These are phyloP conservation scores for Dactylellina sp. DNA, from an alignment of 2,329 filamentous ascomycete species.

Conservation along the genomic window DNA sequence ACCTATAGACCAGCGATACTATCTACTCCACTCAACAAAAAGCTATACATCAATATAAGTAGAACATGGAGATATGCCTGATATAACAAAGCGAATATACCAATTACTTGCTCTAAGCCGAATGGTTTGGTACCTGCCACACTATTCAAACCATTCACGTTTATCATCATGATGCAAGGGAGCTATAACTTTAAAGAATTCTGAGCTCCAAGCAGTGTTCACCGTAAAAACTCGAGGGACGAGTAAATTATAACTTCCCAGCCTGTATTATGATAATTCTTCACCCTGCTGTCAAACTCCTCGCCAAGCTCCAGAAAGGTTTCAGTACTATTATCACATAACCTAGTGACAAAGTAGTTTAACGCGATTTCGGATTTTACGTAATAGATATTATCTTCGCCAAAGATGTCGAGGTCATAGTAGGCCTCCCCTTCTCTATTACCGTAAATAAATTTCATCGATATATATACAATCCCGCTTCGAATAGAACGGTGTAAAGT, in stretches of 20 bases:
- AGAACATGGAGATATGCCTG: constrained; percentile 2
- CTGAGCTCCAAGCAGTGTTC: neutral
- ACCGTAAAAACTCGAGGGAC: neutral
- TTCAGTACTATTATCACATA: neutral
- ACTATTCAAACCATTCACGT: constrained; percentile 9
- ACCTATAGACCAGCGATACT: constrained; percentile 6
- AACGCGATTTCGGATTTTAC: neutral
- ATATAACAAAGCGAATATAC: constrained; percentile 5
- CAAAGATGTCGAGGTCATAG: constrained; percentile 6
- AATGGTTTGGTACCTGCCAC: neutral
- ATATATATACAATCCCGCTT: constrained; percentile 12
- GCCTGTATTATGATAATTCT: constrained; percentile 10
- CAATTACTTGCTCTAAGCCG: neutral
- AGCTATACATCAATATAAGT: constrained; percentile 2
- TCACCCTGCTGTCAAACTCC: neutral
- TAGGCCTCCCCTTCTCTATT: neutral
- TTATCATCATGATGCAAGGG: neutral
- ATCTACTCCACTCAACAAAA: neutral
- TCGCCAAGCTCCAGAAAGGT: neutral
- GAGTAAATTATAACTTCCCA: constrained; percentile 1
- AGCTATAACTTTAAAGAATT: constrained; percentile 2
- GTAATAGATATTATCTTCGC: neutral
- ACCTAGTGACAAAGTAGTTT: neutral
- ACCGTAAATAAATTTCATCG: constrained; percentile 1
- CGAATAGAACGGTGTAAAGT: neutral